A percentile compares a stretch with the other conserved stretches of the same genome.
These are phyloP conservation scores for Pythium periplocum DNA, from an alignment of 352 stramenopile species.

Conservation along the genomic window DNA sequence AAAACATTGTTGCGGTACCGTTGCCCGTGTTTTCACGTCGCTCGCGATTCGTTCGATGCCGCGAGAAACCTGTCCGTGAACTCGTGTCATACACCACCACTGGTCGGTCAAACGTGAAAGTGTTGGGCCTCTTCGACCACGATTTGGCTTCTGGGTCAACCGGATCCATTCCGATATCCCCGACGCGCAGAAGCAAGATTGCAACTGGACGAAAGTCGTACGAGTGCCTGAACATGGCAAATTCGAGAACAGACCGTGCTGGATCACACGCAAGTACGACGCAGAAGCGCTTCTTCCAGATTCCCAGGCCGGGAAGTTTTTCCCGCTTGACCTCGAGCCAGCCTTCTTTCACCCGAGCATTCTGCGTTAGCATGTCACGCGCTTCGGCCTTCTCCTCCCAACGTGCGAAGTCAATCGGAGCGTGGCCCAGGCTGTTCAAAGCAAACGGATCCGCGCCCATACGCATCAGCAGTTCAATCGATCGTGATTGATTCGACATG, in stretches of 20 bases:
- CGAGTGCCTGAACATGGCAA: conserved; percentile 44
- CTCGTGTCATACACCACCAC: conserved; percentile 36
- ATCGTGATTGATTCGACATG: conserved; percentile 37
- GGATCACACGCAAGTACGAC: conserved; percentile 47
- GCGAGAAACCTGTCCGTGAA: no score
- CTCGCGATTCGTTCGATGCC: no score
- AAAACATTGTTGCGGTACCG: no score
- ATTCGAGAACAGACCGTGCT: conserved; percentile 34
- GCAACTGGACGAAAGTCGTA: conserved; percentile 29
- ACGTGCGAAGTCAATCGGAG: conserved; percentile 52
- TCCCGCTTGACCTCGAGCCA: conserved; percentile 45
- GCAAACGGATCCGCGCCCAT: conserved; percentile 36
- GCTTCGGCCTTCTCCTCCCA: conserved; percentile 38
- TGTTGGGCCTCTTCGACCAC: conserved; percentile 34
- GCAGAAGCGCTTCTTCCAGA: conserved; percentile 67
- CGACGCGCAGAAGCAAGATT: conserved; percentile 37
- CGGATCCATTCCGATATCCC: neutral
- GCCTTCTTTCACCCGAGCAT: conserved; percentile 42
- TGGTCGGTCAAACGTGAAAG: conserved; percentile 32
- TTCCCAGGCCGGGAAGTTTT: conserved; percentile 7
- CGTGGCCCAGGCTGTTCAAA: conserved; percentile 53
- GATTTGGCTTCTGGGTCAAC: no score
- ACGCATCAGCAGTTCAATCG: conserved; percentile 51
- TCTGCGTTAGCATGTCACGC: conserved; percentile 35
- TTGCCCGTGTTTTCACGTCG: no score